Evolutionary conservation across 495 filamentous ascomycete species (phyloP).

Genomic region (Hyaloscypha bicolor): DNA sequence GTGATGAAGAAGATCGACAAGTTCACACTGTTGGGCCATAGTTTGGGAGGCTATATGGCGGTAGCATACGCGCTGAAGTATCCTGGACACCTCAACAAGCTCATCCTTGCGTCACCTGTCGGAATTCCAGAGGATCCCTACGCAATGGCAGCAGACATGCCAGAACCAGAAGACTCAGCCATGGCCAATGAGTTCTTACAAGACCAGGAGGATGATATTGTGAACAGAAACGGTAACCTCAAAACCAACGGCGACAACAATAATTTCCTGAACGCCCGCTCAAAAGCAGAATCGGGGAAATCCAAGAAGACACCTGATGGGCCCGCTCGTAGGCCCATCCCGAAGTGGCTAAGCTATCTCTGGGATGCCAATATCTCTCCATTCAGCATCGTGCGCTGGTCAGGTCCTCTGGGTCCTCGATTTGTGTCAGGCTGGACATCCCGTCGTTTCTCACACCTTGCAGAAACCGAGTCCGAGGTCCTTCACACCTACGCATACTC

Average conservation of each 20-base stretch:
- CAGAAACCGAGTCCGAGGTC: slow-evolving; percentile 75
- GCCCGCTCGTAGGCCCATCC: slow-evolving; percentile 62
- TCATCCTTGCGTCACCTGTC: slow-evolving; percentile 91
- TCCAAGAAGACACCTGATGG: slow-evolving; percentile 15
- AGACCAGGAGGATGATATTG: slow-evolving; percentile 65
- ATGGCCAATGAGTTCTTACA: slow-evolving; percentile 74
- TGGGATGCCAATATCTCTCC: slow-evolving; percentile 98
- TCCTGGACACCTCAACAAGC: slow-evolving; percentile 88
- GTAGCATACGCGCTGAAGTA: slow-evolving; percentile 96
- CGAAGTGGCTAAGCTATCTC: slow-evolving; percentile 85
- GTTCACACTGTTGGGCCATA: slow-evolving; percentile 92
- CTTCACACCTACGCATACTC: slow-evolving; percentile 92
- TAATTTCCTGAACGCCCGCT: slow-evolving; percentile 57
- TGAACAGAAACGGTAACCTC: slow-evolving; percentile 32
- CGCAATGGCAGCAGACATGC: slow-evolving; percentile 79
- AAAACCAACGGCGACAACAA: slow-evolving; percentile 53
- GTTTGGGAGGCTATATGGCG: slow-evolving; percentile 90
- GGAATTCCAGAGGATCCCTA: slow-evolving; percentile 95
- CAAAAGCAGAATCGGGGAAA: slow-evolving; percentile 35
- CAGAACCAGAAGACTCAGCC: slow-evolving; percentile 70
- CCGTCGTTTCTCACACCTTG: slow-evolving; percentile 87
- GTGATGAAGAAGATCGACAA: slow-evolving; percentile 83
- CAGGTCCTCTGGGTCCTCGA: slow-evolving; percentile 89
- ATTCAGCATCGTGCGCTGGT: slow-evolving; percentile 85
- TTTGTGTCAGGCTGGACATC: slow-evolving; percentile 95